Percentiles rank a stretch among this genome's conserved stretches.
Conservation (phyloP, 1,139 yeast species). For the Sugiyamaella pinicola region DNA sequence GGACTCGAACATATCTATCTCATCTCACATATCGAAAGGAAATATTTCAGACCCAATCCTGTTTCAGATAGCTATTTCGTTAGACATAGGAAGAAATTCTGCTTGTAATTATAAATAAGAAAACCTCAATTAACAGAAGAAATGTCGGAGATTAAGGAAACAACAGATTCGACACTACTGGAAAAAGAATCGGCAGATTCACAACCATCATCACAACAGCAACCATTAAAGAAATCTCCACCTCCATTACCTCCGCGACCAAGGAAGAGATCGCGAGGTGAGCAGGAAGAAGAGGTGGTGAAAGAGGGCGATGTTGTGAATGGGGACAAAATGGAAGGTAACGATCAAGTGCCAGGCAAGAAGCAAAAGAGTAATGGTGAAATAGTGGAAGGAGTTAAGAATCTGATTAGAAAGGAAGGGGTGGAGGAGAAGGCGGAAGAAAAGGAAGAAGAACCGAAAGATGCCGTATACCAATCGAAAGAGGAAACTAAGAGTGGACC, state of each 20-base stretch:
- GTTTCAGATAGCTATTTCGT: neutral
- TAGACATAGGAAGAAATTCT: neutral
- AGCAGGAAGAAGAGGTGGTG: no score
- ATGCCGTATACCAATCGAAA: no score
- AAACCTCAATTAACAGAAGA: neutral
- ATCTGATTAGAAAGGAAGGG: constrained; percentile 14
- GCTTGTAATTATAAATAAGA: no score
- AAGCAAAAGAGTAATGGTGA: constrained; percentile 4
- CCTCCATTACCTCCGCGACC: constrained; percentile 15
- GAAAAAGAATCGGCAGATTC: neutral
- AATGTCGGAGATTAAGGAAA: neutral
- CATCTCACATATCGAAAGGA: neutral
- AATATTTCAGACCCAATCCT: neutral
- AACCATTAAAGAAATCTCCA: neutral
- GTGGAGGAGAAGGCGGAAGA: constrained; percentile 11
- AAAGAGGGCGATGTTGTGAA: neutral
- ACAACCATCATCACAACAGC: neutral
- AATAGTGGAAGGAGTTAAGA: neutral
- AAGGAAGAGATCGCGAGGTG: constrained; percentile 17
- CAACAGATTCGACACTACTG: neutral
- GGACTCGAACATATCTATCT: neutral
- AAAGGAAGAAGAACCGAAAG: constrained; percentile 12
- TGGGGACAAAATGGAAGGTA: neutral
- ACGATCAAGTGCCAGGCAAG: constrained; percentile 8
- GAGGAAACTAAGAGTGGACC: neutral